Conservation (phyloP, 1,284 basidiomycete species). For the Boletus mariae region DNA sequence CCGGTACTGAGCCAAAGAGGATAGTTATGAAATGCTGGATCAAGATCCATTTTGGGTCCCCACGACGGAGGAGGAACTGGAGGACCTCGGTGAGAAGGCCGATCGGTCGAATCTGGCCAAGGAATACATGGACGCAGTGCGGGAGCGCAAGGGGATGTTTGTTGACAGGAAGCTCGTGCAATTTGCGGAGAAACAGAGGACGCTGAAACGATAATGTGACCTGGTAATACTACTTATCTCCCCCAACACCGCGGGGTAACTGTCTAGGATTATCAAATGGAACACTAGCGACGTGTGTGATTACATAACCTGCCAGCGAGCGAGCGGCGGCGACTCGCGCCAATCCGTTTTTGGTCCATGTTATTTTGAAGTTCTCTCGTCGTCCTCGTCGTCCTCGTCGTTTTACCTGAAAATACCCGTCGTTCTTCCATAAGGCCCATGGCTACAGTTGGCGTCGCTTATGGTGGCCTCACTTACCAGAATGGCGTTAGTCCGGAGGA, state of each 20-base stretch:
- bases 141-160: slow-evolving; percentile 93
- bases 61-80: slow-evolving; percentile 95
- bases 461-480: slow-evolving; percentile 22
- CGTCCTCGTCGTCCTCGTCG: slow-evolving; percentile 12
- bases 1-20: slow-evolving; percentile 16
- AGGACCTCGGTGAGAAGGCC: slow-evolving; percentile 95
- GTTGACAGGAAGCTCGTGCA: slow-evolving; percentile 92
- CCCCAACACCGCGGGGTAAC: neutral
- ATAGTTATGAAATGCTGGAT: slow-evolving; percentile 83
- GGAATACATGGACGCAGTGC: slow-evolving; percentile 88
- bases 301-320: slow-evolving; percentile 24
- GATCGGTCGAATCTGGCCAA: slow-evolving; percentile 94
- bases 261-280: slow-evolving; percentile 12
- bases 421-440: slow-evolving; percentile 16
- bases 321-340: slow-evolving; percentile 2
- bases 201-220: slow-evolving; percentile 70
- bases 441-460: slow-evolving; percentile 26
- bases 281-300: slow-evolving; percentile 11
- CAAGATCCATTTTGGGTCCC: slow-evolving; percentile 99
- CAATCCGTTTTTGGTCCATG: slow-evolving; percentile 14
- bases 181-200: slow-evolving; percentile 94
- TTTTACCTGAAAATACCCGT: neutral
- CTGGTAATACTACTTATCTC: neutral
- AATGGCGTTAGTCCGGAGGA: slow-evolving; percentile 28
- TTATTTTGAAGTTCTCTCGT: slow-evolving; percentile 13